A percentile compares a stretch with the other conserved stretches of the same genome.
phyloP scores from a whole-genome alignment of 1,139 yeast species.

The Wickerhamiella infanticola region DNA sequence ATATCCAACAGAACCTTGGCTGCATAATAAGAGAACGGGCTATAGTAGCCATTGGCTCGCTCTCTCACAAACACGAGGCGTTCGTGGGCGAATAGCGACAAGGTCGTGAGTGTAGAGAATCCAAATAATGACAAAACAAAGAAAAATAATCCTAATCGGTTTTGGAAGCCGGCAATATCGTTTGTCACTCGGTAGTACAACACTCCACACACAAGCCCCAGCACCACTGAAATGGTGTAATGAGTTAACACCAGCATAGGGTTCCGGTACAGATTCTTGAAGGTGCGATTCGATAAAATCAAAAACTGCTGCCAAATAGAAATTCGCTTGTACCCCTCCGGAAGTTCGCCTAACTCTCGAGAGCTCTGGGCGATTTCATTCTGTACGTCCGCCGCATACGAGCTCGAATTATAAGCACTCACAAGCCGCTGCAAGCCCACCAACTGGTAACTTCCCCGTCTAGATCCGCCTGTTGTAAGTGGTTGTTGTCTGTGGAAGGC shows the following conservation, averaged over 20 bases:
- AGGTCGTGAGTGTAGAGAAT: conserved; percentile 79
- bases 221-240: conserved; percentile 55
- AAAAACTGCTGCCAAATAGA: conserved; percentile 44
- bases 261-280: conserved; percentile 81
- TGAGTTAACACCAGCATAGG: conserved; percentile 75
- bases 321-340: conserved; percentile 31
- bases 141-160: conserved; percentile 83
- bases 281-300: conserved; percentile 69
- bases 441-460: conserved; percentile 18
- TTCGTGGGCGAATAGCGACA: conserved; percentile 66
- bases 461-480: conserved; percentile 6
- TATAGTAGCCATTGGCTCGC: conserved; percentile 85
- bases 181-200: conserved; percentile 68
- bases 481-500: conserved; percentile 75
- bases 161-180: conserved; percentile 92
- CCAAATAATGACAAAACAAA: conserved; percentile 84
- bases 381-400: conserved; percentile 33
- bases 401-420: conserved; percentile 34
- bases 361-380: conserved; percentile 28
- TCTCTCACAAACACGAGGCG: conserved; percentile 81
- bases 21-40: conserved; percentile 67
- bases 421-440: conserved; percentile 19
- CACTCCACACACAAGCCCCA: conserved; percentile 76
- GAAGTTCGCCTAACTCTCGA: conserved; percentile 4
- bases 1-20: conserved; percentile 84